These are phyloP conservation scores for Dactylonectria macrodidyma DNA, from an alignment of 2,329 filamentous ascomycete species.

Conservation along the genomic window DNA sequence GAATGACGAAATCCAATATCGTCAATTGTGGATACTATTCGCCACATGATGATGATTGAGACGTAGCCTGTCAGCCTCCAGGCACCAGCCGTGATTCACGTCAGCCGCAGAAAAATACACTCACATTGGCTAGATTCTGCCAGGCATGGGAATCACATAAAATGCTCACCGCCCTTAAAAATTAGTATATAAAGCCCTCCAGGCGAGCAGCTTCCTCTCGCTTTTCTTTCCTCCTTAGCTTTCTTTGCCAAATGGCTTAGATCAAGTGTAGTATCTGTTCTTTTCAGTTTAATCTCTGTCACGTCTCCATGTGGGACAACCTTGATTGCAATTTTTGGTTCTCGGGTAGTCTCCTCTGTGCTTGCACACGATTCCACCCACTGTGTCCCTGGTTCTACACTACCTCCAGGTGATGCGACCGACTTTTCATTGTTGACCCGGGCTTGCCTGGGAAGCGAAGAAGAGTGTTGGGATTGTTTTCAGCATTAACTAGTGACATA, in stretches of 20 bases:
- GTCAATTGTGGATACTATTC: too few relatives aligned
- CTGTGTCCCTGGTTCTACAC: slow-evolving; percentile 63
- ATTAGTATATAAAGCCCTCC: too few relatives aligned
- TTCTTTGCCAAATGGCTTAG: slow-evolving; percentile 77
- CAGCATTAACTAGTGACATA: too few relatives aligned
- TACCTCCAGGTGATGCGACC: slow-evolving; percentile 61
- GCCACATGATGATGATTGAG: too few relatives aligned
- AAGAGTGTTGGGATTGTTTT: slow-evolving; percentile 58
- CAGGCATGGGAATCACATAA: too few relatives aligned
- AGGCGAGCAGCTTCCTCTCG: too few relatives aligned
- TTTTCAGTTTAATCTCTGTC: slow-evolving; percentile 98
- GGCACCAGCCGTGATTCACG: too few relatives aligned
- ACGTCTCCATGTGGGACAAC: slow-evolving; percentile 79
- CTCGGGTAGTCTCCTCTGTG: slow-evolving; percentile 56
- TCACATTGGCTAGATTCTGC: too few relatives aligned
- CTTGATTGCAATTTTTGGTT: slow-evolving; percentile 80
- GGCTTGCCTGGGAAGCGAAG: slow-evolving; percentile 57
- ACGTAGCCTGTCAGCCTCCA: too few relatives aligned
- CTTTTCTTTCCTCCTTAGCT: slow-evolving; percentile 56
- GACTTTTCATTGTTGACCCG: slow-evolving; percentile 56
- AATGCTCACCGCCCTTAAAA: too few relatives aligned
- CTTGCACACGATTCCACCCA: slow-evolving; percentile 58
- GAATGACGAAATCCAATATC: too few relatives aligned
- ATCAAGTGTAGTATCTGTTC: slow-evolving; percentile 97
- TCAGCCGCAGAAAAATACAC: too few relatives aligned